Evolutionary conservation across 1,284 basidiomycete species (phyloP).

Genomic region (Cerioporus squamosus): DNA sequence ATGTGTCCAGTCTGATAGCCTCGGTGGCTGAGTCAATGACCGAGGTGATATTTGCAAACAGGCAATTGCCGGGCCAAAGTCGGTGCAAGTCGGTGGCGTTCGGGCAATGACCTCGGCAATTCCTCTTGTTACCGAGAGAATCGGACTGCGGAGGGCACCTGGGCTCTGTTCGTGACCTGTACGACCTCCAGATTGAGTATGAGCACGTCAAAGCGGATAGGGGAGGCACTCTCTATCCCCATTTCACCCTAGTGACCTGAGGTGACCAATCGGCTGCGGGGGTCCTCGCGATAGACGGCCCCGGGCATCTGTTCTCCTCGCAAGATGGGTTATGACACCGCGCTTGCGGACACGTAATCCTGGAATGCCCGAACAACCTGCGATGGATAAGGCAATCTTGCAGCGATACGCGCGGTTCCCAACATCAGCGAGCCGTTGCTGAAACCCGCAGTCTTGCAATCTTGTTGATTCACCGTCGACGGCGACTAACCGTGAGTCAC

Average conservation of each 20-base stretch:
- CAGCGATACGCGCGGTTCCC: neutral
- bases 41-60: too few species aligned
- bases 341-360: neutral
- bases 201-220: neutral
- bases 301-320: neutral
- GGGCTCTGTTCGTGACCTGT: neutral
- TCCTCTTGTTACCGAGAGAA: neutral
- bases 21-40: too few species aligned
- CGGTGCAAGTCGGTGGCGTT: neutral
- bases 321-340: too few species aligned
- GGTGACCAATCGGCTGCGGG: neutral
- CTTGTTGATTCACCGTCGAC: too few species aligned
- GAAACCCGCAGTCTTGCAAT: too few species aligned
- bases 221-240: neutral
- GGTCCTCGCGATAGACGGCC: neutral
- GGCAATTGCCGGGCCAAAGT: too few species aligned
- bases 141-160: neutral
- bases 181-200: neutral
- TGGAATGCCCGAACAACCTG: neutral
- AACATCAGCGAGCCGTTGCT: too few species aligned
- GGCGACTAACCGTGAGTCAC: too few species aligned
- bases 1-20: too few species aligned
- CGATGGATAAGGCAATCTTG: neutral
- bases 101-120: neutral
- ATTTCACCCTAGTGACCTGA: neutral